Base-by-base conservation (phyloP, 2,329 filamentous ascomycete species). In the Cladosporium phlei region DNA sequence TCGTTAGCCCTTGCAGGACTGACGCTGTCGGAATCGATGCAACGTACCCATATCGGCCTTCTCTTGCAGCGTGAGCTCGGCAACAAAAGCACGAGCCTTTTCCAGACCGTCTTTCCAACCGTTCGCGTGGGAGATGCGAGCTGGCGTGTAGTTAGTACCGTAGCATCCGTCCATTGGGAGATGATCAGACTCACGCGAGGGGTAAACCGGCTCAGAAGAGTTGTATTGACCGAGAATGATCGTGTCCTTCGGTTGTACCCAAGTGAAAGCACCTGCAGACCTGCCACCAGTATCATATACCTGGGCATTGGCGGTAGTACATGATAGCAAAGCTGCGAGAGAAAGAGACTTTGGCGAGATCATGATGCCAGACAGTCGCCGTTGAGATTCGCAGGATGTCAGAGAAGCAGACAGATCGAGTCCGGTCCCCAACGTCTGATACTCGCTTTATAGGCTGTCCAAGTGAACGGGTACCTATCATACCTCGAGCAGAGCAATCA, bases 1-100 rank as follows among this genome's bases (percentile, higher is more conserved):
- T 25, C 11, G 24, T 25, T 25, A 25, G 24, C 24, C 11, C n/a
- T n/a, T n/a, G n/a, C 11, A 25, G 24, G 6, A 25, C 24, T 6
- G 11, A 11, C 24, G 24, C 6, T 25, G n/a, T n/a, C n/a, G 11
- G 24, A 25, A 11, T 6, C 24, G 24, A 25, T 25, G 24, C 24
- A 25, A 25, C 12, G 57, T 61, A 9, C 58, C 62, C 33, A 66
- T 44, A 46, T 64, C 62, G 49, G 63, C 59, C 49, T 63, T 64
- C 50, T 65, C 61, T 11, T 55, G 52, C 14, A 62, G 49, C 17
- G 58, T 64, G 47, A 65, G 50, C 46, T 65, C 56, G n/a, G 48
- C 51, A 14, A 65, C 62, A 22, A 65, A 56, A 16, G 52, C 56
- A n/a, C 50, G 45, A 25, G 62, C 62, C 43, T 60, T 55, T 22